Conservation (phyloP, 1,284 basidiomycete species). For the Rhodotorula sp. region DNA sequence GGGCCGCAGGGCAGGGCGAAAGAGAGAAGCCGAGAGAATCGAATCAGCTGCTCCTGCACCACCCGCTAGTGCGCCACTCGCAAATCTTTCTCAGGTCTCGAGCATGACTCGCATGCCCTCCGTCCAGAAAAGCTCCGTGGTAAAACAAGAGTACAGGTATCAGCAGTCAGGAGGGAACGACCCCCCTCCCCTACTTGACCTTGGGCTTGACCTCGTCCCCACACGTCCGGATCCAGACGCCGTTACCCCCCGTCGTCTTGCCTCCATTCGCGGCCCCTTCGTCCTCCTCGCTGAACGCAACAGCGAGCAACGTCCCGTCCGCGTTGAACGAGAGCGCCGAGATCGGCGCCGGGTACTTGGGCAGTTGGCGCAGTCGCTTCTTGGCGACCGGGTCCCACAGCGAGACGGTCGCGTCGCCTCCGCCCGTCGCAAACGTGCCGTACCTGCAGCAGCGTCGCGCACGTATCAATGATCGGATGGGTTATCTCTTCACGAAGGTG, state of each 20-base stretch:
- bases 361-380: conserved; percentile 86
- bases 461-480: neutral
- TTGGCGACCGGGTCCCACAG: conserved; percentile 98
- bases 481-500: too few relatives aligned
- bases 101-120: too few relatives aligned
- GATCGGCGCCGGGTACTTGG: conserved; percentile 68
- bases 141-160: neutral
- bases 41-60: too few relatives aligned
- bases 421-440: conserved; percentile 92
- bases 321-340: conserved; percentile 74
- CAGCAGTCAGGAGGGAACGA: neutral
- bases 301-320: conserved; percentile 75
- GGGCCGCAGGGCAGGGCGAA: too few relatives aligned
- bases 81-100: too few relatives aligned
- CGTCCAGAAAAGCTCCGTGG: neutral
- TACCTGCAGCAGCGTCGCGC: conserved; percentile 55
- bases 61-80: too few relatives aligned
- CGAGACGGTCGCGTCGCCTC: conserved; percentile 85
- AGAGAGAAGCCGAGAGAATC: too few relatives aligned
- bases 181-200: conserved; percentile 22
- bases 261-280: conserved; percentile 48
- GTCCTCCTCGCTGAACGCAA: conserved; percentile 83
- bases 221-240: conserved; percentile 50
- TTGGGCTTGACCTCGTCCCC: conserved; percentile 51
- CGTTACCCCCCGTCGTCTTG: conserved; percentile 41